A percentile compares a stretch with the other conserved stretches of the same genome.
These are phyloP conservation scores for Penicillium vulpinum DNA, from an alignment of 2,329 filamentous ascomycete genomes.

Conservation along the genomic window DNA sequence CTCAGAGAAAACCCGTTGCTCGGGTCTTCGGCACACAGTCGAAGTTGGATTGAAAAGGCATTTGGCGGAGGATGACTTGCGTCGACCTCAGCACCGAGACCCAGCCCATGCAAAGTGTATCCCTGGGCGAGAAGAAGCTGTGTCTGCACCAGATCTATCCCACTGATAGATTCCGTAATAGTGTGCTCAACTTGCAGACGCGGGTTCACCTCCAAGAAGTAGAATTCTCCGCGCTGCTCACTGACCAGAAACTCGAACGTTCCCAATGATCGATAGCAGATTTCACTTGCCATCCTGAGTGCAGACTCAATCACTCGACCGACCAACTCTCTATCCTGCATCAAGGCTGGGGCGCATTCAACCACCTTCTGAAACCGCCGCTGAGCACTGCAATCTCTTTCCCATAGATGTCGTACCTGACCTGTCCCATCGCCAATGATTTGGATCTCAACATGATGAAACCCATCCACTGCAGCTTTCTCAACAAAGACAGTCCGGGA, in stretches of 20 bases:
- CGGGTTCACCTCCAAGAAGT: conserved; percentile 63
- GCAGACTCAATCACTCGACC: conserved; percentile 55
- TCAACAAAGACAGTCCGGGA: conserved; percentile 60
- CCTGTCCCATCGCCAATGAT: conserved; percentile 59
- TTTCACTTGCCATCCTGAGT: conserved; percentile 42
- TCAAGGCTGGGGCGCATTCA: conserved; percentile 58
- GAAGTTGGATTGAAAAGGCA: conserved; percentile 54
- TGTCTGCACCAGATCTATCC: conserved; percentile 55
- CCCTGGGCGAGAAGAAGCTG: conserved; percentile 59
- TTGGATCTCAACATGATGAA: conserved; percentile 63
- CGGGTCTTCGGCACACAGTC: conserved; percentile 59
- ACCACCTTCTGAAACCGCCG: conserved; percentile 62
- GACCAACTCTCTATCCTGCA: conserved; percentile 49
- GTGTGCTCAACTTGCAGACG: conserved; percentile 64
- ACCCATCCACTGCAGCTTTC: conserved; percentile 63
- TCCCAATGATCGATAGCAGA: conserved; percentile 59
- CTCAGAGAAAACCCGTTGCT: conserved; percentile 56
- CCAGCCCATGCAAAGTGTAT: conserved; percentile 39
- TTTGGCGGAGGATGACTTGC: conserved; percentile 41
- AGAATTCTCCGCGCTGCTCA: conserved; percentile 51
- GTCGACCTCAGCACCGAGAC: conserved; percentile 30
- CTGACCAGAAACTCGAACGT: conserved; percentile 66
- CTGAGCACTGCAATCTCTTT: conserved; percentile 62
- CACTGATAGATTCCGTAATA: conserved; percentile 58
- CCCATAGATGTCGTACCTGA: conserved; percentile 57